Evolutionary conservation across 768 basidiomycete genomes (phyloP), one percentile per base, ranked within the genome.

Genomic region (Mycena kentingensis): DNA sequence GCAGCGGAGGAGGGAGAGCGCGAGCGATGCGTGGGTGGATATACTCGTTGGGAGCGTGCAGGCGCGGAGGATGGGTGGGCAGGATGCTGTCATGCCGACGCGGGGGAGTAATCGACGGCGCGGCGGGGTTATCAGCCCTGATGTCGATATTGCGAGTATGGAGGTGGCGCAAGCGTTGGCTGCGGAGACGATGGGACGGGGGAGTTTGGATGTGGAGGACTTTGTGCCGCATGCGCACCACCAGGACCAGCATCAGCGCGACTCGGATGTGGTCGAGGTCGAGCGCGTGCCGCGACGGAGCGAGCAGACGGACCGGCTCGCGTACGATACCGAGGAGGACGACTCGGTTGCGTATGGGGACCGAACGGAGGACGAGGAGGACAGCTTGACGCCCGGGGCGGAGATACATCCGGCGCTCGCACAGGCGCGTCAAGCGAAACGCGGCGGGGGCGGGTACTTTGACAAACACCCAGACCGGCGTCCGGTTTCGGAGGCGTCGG

Each of bases 21-120:
- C 69, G 59, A 85, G 88, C 45, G 91, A 93, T 62, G 88, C 89
- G 4, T 92, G 91, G 90, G 89, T 93, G 35, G 91, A 93, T 68
- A 93, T 93, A 35, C 70, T 92, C 10, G 89, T 93, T 2, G 83
- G 82, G 37, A 79, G 66, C 13, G 21, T 67, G 41, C 80, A 79
- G 57, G 67, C 60, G 29, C 70, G 84, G 35, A 68, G 84, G 35
- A 67, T 85, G 64, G 77, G 65, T 1, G 78, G 75, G 6, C 85
- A 87, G 64, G 85, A 85, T 42, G 81, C 72, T 4, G 58, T 71
- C 54, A 49, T 70, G 51, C 32, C 61, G 47, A 61, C 65, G 61
- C 43, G 60, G 43, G 50, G 67, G 58, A 49, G 61, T 59, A 59
- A 74, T 64, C 48, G 72, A 65, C 31, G 71, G 72, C 61, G 73